Evolutionary conservation across 129 eudicot species (phyloP).

Genomic region (Helichrysum umbraculigerum): DNA sequence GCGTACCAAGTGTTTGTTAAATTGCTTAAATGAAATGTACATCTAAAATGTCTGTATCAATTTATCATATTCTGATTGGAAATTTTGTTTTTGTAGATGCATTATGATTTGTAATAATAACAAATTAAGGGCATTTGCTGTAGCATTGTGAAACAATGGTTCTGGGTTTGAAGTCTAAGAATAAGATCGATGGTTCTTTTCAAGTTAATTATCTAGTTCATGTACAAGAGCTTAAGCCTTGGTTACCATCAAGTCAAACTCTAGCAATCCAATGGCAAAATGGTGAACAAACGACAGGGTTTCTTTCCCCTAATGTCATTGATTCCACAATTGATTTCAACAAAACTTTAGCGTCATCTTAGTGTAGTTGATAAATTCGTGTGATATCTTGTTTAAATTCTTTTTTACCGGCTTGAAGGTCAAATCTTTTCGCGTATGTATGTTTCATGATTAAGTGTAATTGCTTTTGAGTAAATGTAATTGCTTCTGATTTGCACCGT

Average conservation of each 20-base stretch:
- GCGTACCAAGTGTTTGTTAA: constrained; percentile 37
- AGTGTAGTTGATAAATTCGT: too few species aligned
- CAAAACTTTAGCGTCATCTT: too few species aligned
- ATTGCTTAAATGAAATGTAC: constrained; percentile 63
- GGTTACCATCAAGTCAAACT: constrained; percentile 79
- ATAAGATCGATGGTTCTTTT: constrained; percentile 56
- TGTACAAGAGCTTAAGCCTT: constrained; percentile 75
- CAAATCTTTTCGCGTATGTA: too few species aligned
- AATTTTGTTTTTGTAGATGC: constrained; percentile 29
- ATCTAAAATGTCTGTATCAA: constrained; percentile 36
- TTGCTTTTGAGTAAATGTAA: too few species aligned
- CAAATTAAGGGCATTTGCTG: constrained; percentile 10
- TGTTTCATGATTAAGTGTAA: too few species aligned
- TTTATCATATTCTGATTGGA: constrained; percentile 27
- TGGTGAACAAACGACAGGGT: constrained; percentile 68
- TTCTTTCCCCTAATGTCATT: constrained; percentile 52
- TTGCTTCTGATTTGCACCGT: too few species aligned
- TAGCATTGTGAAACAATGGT: constrained; percentile 52
- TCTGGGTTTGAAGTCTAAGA: constrained; percentile 31
- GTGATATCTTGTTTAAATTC: too few species aligned
- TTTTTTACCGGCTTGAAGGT: too few species aligned
- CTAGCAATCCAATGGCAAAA: constrained; percentile 85
- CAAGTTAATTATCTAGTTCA: constrained; percentile 72
- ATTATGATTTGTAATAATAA: constrained; percentile 24
- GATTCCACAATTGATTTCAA: constrained; percentile 63